Conservation (phyloP, 1,139 yeast genomes). For the Yamadazyma sp. region DNA sequence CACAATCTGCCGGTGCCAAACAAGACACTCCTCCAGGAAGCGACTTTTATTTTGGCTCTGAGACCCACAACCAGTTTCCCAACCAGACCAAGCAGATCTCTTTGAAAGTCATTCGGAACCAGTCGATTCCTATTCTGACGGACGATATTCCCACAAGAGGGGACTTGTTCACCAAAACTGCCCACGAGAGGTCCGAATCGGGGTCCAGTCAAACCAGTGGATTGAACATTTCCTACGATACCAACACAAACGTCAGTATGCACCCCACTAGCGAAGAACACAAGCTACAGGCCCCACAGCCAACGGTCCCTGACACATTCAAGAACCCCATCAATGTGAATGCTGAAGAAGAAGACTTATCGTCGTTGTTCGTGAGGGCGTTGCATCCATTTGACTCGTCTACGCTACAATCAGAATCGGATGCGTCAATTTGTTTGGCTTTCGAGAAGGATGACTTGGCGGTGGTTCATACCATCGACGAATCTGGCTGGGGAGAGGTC, state of each 20-base stretch:
- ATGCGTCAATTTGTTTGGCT: constrained; percentile 77
- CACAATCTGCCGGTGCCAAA: constrained; percentile 7
- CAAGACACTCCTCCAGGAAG: not conserved
- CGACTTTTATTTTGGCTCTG: constrained; percentile 2
- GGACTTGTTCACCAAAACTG: constrained; percentile 26
- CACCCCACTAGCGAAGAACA: not conserved
- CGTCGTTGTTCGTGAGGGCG: constrained; percentile 57
- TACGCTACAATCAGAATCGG: constrained; percentile 63
- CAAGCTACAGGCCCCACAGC: not conserved
- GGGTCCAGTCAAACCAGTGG: constrained; percentile 6
- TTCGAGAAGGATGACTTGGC: constrained; percentile 81
- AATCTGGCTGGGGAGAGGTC: constrained; percentile 98
- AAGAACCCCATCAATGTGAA: constrained; percentile 7
- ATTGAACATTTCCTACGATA: constrained; percentile 10
- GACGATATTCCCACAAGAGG: constrained; percentile 32
- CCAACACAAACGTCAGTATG: constrained; percentile 1
- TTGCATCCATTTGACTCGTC: constrained; percentile 77
- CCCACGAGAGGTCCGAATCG: constrained; percentile 5
- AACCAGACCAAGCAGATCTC: constrained; percentile 14
- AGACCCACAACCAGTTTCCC: constrained; percentile 3
- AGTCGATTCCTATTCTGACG: constrained; percentile 14
- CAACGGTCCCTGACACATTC: constrained; percentile 2
- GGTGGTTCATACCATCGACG: constrained; percentile 84
- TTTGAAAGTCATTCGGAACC: constrained; percentile 19
- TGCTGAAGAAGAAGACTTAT: constrained; percentile 38